phyloP scores from a whole-genome alignment of 2,329 filamentous ascomycete genomes.

The Aureobasidium zeae region DNA sequence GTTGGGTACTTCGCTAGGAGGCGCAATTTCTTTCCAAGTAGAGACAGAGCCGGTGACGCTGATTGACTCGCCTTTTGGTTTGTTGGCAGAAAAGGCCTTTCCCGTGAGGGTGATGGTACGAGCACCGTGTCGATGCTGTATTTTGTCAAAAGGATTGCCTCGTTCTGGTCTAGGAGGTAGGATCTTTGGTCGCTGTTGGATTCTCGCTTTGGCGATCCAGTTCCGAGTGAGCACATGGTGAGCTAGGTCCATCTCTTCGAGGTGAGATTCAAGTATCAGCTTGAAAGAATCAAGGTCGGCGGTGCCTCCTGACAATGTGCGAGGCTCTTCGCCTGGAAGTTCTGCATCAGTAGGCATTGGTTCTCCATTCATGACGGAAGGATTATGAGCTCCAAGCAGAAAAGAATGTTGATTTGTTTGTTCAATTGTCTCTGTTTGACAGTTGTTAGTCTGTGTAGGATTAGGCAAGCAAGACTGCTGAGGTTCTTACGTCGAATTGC shows the following conservation, averaged over 20 bases:
- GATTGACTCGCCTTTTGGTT: not conserved
- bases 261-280: not conserved
- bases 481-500: too few relatives aligned
- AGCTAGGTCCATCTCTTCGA: conserved; percentile 17
- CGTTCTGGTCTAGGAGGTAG: not conserved
- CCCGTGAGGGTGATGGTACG: not conserved
- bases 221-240: conserved; percentile 17
- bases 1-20: conserved; percentile 28
- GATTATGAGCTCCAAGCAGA: too few relatives aligned
- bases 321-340: too few relatives aligned
- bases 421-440: too few relatives aligned
- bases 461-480: too few relatives aligned
- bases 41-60: not conserved
- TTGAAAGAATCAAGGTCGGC: not conserved
- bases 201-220: conserved; percentile 16
- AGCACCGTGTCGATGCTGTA: not conserved
- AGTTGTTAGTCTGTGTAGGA: too few relatives aligned
- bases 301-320: not conserved
- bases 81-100: not conserved
- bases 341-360: too few relatives aligned
- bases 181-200: not conserved
- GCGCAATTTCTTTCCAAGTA: not conserved
- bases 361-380: too few relatives aligned
- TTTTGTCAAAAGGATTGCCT: not conserved
- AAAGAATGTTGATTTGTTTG: too few relatives aligned